phyloP scores from a whole-genome alignment of 2,329 filamentous ascomycete genomes.

The Monosporascus sp. region DNA sequence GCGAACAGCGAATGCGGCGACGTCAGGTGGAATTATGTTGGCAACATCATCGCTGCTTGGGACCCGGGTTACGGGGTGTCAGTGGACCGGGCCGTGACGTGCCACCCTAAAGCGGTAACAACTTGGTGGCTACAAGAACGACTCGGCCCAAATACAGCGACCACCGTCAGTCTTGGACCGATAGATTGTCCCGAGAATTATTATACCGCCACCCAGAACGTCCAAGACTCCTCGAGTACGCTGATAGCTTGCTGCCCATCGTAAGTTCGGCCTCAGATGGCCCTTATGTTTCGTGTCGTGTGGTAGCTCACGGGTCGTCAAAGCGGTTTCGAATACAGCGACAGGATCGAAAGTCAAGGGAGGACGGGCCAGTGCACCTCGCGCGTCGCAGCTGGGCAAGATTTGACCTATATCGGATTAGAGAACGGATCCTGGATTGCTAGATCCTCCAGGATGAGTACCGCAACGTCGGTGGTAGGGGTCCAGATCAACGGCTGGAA shows the following conservation, averaged over 20 bases:
- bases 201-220: conserved; percentile 12
- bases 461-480: conserved; percentile 6
- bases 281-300: background rate
- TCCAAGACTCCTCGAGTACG: conserved; percentile 12
- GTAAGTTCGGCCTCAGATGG: conserved; percentile 4
- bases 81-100: conserved; percentile 5
- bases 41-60: conserved; percentile 11
- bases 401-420: conserved; percentile 9
- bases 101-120: conserved; percentile 13
- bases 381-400: conserved; percentile 3
- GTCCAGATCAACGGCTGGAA: conserved; percentile 15
- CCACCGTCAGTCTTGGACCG: conserved; percentile 13
- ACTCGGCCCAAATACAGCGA: conserved; percentile 8
- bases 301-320: background rate
- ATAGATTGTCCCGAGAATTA: conserved; percentile 15
- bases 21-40: conserved; percentile 10
- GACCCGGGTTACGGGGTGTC: conserved; percentile 14
- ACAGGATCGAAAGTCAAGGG: conserved; percentile 2
- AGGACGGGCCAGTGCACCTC: conserved; percentile 14
- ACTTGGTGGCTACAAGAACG: conserved; percentile 17
- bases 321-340: background rate
- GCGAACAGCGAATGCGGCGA: conserved; percentile 10
- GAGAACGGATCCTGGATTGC: conserved; percentile 7
- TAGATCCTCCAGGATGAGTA: conserved; percentile 7
- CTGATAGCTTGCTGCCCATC: conserved; percentile 14